Conservation (phyloP, 2,329 filamentous ascomycete genomes). For the Diaporthe citri region DNA sequence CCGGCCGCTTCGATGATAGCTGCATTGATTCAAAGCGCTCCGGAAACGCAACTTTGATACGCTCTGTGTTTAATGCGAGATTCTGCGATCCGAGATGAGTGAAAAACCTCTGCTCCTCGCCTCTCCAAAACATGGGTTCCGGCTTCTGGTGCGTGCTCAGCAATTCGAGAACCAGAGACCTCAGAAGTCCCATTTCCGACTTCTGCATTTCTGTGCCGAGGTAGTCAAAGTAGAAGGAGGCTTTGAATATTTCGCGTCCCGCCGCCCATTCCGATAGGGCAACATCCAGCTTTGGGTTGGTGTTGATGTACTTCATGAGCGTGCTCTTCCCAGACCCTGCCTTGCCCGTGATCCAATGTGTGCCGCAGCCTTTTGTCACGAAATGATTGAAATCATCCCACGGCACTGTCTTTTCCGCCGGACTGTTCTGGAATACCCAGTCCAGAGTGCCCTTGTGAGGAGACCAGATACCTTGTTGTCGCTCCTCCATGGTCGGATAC, state of each 20-base stretch:
- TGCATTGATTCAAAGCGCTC: constrained; percentile 10
- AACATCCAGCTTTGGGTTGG: not conserved
- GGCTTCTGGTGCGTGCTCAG: not conserved
- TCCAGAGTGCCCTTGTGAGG: not conserved
- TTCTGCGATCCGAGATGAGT: not conserved
- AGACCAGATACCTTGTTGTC: constrained; percentile 5
- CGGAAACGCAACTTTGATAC: not conserved
- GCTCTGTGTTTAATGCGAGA: not conserved
- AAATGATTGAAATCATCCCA: constrained; percentile 10
- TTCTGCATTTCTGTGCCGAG: constrained; percentile 21
- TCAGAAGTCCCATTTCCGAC: not conserved
- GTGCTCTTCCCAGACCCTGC: constrained; percentile 11
- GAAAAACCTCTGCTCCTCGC: constrained; percentile 10
- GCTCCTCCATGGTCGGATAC: constrained; percentile 17
- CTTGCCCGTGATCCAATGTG: constrained; percentile 8
- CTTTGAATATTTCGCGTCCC: not conserved
- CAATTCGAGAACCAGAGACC: not conserved
- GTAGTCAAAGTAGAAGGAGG: constrained; percentile 5
- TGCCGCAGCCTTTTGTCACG: not conserved
- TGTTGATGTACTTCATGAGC: constrained; percentile 7
- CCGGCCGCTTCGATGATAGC: not conserved
- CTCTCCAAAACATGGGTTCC: not conserved
- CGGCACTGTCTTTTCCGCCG: not conserved
- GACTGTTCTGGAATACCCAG: not conserved
- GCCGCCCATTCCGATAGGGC: not conserved